These are phyloP conservation scores for Teratosphaeria nubilosa DNA, from an alignment of 2,329 filamentous ascomycete genomes.

Conservation along the genomic window DNA sequence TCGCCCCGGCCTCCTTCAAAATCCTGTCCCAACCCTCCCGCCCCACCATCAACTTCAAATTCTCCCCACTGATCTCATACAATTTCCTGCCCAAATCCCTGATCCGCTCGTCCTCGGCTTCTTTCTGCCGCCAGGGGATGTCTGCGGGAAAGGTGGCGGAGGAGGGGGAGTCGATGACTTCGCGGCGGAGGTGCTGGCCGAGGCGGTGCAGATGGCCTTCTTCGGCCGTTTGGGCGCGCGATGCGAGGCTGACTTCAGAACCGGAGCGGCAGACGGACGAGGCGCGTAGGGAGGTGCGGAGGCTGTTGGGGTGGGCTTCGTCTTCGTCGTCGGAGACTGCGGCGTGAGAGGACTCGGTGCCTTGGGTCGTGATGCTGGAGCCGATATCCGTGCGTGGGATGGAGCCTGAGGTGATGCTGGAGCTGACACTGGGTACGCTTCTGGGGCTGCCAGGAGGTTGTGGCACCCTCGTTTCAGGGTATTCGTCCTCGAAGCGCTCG, in stretches of 20 bases:
- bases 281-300: constrained; percentile 19
- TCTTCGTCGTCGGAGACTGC: constrained; percentile 18
- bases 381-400: constrained; percentile 3
- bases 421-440: neutral
- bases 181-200: constrained; percentile 55
- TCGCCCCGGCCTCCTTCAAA: constrained; percentile 53
- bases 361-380: constrained; percentile 3
- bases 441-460: constrained; percentile 4
- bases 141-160: neutral
- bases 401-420: neutral
- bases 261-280: constrained; percentile 45
- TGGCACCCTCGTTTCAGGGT: constrained; percentile 67
- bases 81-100: constrained; percentile 34
- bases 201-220: constrained; percentile 62
- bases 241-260: constrained; percentile 58
- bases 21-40: constrained; percentile 46
- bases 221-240: constrained; percentile 54
- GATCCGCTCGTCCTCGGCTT: constrained; percentile 22
- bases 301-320: constrained; percentile 12
- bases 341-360: constrained; percentile 14
- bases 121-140: neutral
- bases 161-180: constrained; percentile 45
- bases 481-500: constrained; percentile 90
- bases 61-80: constrained; percentile 44
- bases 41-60: constrained; percentile 56